Conservation (phyloP, 257 asterid species). For the Solanum gracilifrons region DNA sequence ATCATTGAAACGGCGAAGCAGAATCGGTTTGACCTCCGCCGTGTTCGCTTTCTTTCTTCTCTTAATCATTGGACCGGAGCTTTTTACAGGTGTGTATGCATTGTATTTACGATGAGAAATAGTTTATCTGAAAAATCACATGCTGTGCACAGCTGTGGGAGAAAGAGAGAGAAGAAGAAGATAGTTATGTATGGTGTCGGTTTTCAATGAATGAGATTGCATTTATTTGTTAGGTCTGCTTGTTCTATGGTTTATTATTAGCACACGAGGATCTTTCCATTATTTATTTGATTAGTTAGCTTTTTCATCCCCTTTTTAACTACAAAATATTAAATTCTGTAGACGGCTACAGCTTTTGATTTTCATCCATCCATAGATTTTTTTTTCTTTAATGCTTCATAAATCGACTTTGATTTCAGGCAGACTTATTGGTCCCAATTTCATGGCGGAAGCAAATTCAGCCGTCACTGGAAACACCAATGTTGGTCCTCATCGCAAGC, state of each 20-base stretch:
- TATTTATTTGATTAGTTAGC: neutral
- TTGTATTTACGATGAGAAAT: neutral
- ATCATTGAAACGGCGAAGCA: neutral
- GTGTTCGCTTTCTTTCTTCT: neutral
- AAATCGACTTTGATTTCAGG: neutral
- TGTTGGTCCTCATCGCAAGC: neutral
- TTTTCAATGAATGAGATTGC: neutral
- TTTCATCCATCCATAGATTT: neutral
- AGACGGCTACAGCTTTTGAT: neutral
- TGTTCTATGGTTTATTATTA: neutral
- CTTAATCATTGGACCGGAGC: neutral
- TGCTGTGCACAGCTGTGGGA: neutral
- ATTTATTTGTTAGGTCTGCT: neutral
- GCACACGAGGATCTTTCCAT: neutral
- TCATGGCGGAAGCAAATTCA: neutral
- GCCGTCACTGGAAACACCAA: neutral
- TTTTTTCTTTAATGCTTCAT: neutral
- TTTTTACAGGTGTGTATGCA: neutral
- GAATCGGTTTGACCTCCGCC: neutral
- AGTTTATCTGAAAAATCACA: neutral
- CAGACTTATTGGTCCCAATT: neutral
- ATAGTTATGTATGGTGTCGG: neutral
- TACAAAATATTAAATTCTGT: neutral
- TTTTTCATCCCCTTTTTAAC: neutral
- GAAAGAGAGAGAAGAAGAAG: neutral